These are phyloP conservation scores for Podospora appendiculata DNA, from an alignment of 495 filamentous ascomycete species.

Conservation along the genomic window DNA sequence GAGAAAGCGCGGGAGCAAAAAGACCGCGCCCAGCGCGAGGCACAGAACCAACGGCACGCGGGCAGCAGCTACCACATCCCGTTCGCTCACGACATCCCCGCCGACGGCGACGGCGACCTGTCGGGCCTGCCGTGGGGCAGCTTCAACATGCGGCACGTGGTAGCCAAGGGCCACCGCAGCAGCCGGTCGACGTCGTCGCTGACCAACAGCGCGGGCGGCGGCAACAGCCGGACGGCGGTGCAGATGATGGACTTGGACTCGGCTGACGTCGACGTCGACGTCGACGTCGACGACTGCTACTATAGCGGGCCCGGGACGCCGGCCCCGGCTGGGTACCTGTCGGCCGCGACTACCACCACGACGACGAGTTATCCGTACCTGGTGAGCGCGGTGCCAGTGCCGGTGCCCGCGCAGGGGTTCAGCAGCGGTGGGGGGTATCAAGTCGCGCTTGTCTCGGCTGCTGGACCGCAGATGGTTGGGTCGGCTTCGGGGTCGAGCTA, in stretches of 20 bases:
- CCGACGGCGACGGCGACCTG: conserved; percentile 39
- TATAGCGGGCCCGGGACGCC: no score
- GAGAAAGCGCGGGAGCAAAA: conserved; percentile 52
- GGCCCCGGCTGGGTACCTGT: no score
- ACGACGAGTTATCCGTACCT: no score
- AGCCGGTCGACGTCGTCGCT: conserved; percentile 27
- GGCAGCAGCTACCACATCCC: conserved; percentile 48
- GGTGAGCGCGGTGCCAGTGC: no score
- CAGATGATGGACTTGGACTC: background rate
- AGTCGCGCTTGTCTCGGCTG: no score
- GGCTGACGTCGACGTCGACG: no score
- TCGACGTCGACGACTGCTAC: no score
- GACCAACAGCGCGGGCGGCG: conserved; percentile 1
- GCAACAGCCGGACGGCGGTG: background rate
- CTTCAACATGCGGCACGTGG: conserved; percentile 46
- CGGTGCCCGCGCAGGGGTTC: no score
- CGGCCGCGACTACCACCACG: no score
- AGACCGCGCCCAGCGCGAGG: conserved; percentile 49
- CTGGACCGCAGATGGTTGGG: no score
- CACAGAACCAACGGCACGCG: conserved; percentile 47
- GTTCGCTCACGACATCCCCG: conserved; percentile 34
- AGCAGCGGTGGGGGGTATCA: no score
- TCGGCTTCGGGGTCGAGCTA: no score
- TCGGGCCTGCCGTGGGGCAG: conserved; percentile 60
- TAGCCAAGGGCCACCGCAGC: conserved; percentile 43